Percentiles rank a stretch among this genome's conserved stretches.
Conservation (phyloP, 2,329 filamentous ascomycete genomes). For the Sarocladiaceae sp. region DNA sequence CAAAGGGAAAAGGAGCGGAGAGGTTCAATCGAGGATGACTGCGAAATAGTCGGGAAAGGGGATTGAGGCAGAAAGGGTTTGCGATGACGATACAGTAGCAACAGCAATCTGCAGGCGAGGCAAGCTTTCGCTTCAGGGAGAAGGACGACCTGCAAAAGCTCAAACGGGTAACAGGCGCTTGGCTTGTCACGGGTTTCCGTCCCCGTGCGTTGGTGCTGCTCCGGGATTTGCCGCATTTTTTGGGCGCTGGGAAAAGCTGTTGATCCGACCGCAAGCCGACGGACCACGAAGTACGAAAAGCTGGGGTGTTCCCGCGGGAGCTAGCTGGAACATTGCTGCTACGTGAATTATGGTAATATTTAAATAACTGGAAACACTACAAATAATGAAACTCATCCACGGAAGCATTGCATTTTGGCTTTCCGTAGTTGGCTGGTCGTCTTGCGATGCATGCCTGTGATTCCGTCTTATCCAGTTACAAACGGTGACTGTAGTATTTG, state of each 20-base stretch:
- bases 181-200: not conserved
- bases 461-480: no score
- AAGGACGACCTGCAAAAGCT: constrained; percentile 2
- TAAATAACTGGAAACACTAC: no score
- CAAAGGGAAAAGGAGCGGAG: constrained; percentile 12
- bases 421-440: no score
- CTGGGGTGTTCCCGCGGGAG: not conserved
- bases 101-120: not conserved
- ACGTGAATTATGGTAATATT: no score
- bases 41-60: constrained; percentile 11
- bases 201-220: not conserved
- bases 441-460: no score
- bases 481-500: no score
- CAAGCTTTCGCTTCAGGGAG: not conserved
- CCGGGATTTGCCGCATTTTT: constrained; percentile 9
- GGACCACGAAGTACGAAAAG: not conserved
- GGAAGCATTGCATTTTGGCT: no score
- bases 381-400: no score
- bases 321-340: not conserved
- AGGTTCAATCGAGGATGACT: constrained; percentile 3
- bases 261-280: constrained; percentile 7
- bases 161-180: not conserved
- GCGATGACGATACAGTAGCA: constrained; percentile 11
- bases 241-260: not conserved
- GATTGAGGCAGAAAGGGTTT: constrained; percentile 14